A percentile compares a stretch with the other conserved stretches of the same genome.
Conservation (phyloP, 129 eudicot genomes). For the Saussurea involucrata region DNA sequence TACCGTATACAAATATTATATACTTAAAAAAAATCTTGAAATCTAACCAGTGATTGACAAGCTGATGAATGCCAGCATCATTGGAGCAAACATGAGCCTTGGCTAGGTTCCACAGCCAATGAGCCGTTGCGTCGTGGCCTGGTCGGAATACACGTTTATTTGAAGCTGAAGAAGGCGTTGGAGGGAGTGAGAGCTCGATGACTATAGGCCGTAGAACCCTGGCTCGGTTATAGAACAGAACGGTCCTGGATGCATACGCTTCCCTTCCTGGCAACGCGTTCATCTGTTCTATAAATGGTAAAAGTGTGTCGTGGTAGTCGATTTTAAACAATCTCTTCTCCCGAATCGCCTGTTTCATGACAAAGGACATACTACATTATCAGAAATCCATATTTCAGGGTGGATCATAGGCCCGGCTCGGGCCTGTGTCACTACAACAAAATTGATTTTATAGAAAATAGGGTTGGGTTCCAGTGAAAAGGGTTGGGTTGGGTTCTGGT, state of each 20-base stretch:
- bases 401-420: not conserved
- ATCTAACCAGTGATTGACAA: slow-evolving; percentile 78
- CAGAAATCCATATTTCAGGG: not conserved
- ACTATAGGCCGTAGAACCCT: slow-evolving; percentile 51
- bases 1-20: not conserved
- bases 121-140: slow-evolving; percentile 59
- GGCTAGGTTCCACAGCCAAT: slow-evolving; percentile 77
- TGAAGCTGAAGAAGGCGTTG: slow-evolving; percentile 39
- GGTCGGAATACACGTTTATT: slow-evolving; percentile 51
- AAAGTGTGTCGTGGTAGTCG: slow-evolving; percentile 67
- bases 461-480: no score
- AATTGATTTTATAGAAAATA: no score
- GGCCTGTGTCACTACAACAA: no score
- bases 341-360: slow-evolving; percentile 44
- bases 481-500: no score
- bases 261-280: slow-evolving; percentile 57
- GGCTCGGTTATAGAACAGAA: slow-evolving; percentile 41
- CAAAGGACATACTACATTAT: not conserved
- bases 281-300: slow-evolving; percentile 65
- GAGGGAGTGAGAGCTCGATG: slow-evolving; percentile 77
- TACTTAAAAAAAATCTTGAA: not conserved
- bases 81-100: slow-evolving; percentile 80
- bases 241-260: slow-evolving; percentile 69
- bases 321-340: slow-evolving; percentile 57
- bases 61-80: slow-evolving; percentile 79